Percentiles rank a stretch among this genome's conserved stretches.
Evolutionary conservation across 148 eudicot genomes (phyloP).

Genomic region (Silene conica): DNA sequence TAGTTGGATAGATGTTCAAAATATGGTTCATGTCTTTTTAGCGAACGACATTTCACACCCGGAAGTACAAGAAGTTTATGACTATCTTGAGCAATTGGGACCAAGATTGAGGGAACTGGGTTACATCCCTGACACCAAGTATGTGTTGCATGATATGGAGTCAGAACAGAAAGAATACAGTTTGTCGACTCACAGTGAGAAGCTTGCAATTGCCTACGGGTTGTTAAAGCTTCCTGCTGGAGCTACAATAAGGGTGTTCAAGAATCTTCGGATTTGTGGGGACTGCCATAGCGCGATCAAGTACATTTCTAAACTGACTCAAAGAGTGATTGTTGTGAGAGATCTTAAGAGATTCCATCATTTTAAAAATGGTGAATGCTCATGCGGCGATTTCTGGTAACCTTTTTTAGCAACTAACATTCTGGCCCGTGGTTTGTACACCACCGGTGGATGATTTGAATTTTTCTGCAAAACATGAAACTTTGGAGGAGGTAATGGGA

Average conservation of each 20-base stretch:
- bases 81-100: constrained; percentile 47
- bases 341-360: constrained; percentile 95
- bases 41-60: constrained; percentile 57
- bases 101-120: constrained; percentile 52
- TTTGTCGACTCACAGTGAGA: constrained; percentile 65
- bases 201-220: constrained; percentile 66
- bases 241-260: constrained; percentile 58
- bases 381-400: constrained; percentile 95
- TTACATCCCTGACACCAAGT: constrained; percentile 53
- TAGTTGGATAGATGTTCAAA: constrained; percentile 69
- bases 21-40: constrained; percentile 52
- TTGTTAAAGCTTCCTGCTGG: constrained; percentile 54
- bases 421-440: neutral
- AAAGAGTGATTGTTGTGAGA: constrained; percentile 81
- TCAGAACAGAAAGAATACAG: constrained; percentile 48
- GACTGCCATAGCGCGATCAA: constrained; percentile 92
- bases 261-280: constrained; percentile 66
- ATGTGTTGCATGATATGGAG: constrained; percentile 58
- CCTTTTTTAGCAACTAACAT: neutral
- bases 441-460: neutral
- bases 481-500: neutral
- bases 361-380: constrained; percentile 79
- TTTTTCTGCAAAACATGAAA: neutral
- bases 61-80: constrained; percentile 46
- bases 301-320: constrained; percentile 72